Base-by-base conservation (phyloP, 2,329 filamentous ascomycete species). In the Cytospora piceicola region DNA sequence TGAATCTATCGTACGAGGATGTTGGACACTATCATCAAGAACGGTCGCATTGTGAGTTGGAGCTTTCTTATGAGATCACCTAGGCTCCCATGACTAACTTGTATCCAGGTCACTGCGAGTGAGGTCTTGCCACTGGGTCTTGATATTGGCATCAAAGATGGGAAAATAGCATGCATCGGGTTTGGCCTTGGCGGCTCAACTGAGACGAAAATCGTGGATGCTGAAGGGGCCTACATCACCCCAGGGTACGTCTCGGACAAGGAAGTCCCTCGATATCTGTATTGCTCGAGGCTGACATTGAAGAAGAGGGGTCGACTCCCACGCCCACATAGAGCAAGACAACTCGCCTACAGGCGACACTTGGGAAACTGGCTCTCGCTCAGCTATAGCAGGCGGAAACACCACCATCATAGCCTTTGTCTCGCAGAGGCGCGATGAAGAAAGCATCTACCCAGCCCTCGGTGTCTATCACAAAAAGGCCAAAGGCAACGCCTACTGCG, bases 381-480 rank as follows among this genome's bases (percentile, higher is more conserved):
- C 79, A 30, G 85, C 85, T 1, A 77, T 87, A 56, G 83, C 83
- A 4, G 85, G 85, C 7, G 85, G 85, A 24, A 87, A 82, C 17
- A 88, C 85, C 0, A 87, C 85, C 0, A 77, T 88, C 12, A 73
- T 88, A 22, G 80, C 84, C 0, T 88, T 88, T 71, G 85, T 84
- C 0, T 79, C 80, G 4, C 85, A 87, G 70, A 75, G 78, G 42
- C 80, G 80, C 30, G 69, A 74, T 2, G 78, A 84, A 17, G 73
- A 76, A 5, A 81, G 77, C 8, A 70, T 85, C 76, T 68, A 60
- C 39, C 66, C 66, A 8, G 66, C 64, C 29, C 20, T 68, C 4
- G 32, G 52, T 20, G 64, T 56, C 15, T 68, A 68, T 34, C 66
- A 68, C 39, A 64, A 22, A 15, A 66, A 66, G 14, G 64, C 66